A percentile compares a stretch with the other conserved stretches of the same genome.
Evolutionary conservation across 805 yeast species (phyloP).

Genomic region (Myxozyma monticola): DNA sequence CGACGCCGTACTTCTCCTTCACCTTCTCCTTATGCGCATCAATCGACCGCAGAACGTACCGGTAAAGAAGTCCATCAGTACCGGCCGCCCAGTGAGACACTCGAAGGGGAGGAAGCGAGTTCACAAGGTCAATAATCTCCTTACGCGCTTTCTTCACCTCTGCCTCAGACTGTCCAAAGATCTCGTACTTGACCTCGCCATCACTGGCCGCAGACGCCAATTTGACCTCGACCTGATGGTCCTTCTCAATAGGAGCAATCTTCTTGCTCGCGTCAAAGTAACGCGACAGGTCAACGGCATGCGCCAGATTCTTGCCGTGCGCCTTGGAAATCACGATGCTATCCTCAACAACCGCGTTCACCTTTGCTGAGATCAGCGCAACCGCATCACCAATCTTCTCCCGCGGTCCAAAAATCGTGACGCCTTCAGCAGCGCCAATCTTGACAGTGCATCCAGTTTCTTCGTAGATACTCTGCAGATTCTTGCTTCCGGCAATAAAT

Average conservation of each 20-base stretch:
- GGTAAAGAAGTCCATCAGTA: constrained; percentile 64
- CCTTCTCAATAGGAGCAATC: constrained; percentile 45
- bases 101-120: constrained; percentile 66
- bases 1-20: constrained; percentile 47
- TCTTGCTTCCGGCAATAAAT: constrained; percentile 45
- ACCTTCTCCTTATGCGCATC: constrained; percentile 22
- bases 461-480: constrained; percentile 31
- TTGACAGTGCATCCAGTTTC: constrained; percentile 37
- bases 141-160: constrained; percentile 65
- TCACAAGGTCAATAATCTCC: constrained; percentile 72
- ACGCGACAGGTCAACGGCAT: constrained; percentile 73
- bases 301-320: constrained; percentile 58
- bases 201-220: constrained; percentile 49
- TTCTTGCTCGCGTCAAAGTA: constrained; percentile 48
- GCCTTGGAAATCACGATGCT: constrained; percentile 83
- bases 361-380: constrained; percentile 56
- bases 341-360: constrained; percentile 61
- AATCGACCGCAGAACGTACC: constrained; percentile 48
- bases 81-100: constrained; percentile 48
- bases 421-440: constrained; percentile 46
- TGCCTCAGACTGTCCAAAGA: constrained; percentile 53
- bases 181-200: constrained; percentile 60
- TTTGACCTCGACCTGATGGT: constrained; percentile 46
- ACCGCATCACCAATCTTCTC: constrained; percentile 61
- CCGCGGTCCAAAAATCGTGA: constrained; percentile 57